Evolutionary conservation across 2,329 filamentous ascomycete species (phyloP).

Genomic region (Metarhizium album): DNA sequence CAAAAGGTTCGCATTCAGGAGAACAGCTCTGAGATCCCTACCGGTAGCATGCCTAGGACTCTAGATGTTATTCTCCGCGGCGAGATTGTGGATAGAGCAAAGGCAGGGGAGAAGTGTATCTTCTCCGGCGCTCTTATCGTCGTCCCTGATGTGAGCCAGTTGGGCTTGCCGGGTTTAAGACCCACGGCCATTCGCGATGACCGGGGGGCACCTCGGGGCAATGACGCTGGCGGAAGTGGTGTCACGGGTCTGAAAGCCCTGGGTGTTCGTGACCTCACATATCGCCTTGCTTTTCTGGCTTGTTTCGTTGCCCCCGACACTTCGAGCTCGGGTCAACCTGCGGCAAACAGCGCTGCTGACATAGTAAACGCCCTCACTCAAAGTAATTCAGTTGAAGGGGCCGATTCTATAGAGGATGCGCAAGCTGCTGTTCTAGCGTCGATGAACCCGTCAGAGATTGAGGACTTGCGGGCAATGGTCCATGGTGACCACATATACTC

Average conservation of each 20-base stretch:
- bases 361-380: conserved; percentile 71
- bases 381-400: conserved; percentile 50
- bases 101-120: conserved; percentile 96
- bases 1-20: conserved; percentile 97
- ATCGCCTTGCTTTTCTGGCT: conserved; percentile 89
- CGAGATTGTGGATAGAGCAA: conserved; percentile 94
- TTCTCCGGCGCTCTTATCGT: conserved; percentile 96
- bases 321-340: conserved; percentile 64
- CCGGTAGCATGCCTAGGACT: conserved; percentile 94
- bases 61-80: conserved; percentile 95
- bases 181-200: conserved; percentile 80
- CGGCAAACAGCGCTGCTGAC: conserved; percentile 56
- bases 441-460: conserved; percentile 76
- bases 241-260: conserved; percentile 83
- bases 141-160: conserved; percentile 90
- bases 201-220: conserved; percentile 57
- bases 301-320: conserved; percentile 93
- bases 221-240: conserved; percentile 73
- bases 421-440: conserved; percentile 81
- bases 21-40: conserved; percentile 96
- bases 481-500: conserved; percentile 94
- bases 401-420: conserved; percentile 68
- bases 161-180: conserved; percentile 76
- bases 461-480: conserved; percentile 86
- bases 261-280: conserved; percentile 90